phyloP scores from a whole-genome alignment of 139 green algal genomes.

The Chlorella sorokiniana region DNA sequence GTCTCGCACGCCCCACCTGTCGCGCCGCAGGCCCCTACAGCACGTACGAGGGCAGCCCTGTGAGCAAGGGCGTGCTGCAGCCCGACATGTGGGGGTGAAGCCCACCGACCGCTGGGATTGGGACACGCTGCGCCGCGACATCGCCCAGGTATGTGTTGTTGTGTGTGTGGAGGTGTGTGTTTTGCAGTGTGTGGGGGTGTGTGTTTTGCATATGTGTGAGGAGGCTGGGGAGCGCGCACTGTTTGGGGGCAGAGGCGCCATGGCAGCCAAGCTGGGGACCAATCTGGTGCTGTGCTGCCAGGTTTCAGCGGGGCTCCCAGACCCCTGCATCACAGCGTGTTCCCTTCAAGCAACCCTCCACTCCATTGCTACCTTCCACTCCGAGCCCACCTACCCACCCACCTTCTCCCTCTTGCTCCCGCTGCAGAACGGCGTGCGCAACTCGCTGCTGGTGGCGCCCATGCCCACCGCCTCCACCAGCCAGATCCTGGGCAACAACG shows the following conservation, averaged over 20 bases:
- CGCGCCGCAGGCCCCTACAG: constrained; percentile 85
- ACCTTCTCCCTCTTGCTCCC: no score
- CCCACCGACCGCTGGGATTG: constrained; percentile 85
- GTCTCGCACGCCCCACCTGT: no score
- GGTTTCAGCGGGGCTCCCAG: no score
- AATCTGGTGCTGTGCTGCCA: no score
- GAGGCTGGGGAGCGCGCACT: no score
- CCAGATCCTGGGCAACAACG: constrained; percentile 96
- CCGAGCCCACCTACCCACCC: not conserved
- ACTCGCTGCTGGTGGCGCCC: constrained; percentile 96
- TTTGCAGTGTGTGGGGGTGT: no score
- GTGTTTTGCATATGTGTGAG: no score
- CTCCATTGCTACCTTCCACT: not conserved
- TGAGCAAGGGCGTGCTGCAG: constrained; percentile 88
- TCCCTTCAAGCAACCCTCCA: not conserved
- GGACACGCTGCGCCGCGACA: constrained; percentile 73
- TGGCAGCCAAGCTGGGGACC: no score
- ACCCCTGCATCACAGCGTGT: not conserved
- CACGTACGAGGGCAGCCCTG: constrained; percentile 86
- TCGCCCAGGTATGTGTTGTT: constrained; percentile 68
- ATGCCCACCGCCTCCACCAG: constrained; percentile 96
- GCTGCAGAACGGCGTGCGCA: constrained; percentile 85
- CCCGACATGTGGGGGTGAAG: constrained; percentile 97
- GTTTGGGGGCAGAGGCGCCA: no score
- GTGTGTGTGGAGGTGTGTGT: no score